Evolutionary conservation across 345 rosid genomes (phyloP), one percentile per base, ranked within the genome.

Genomic region (Lagerstroemia speciosa): DNA sequence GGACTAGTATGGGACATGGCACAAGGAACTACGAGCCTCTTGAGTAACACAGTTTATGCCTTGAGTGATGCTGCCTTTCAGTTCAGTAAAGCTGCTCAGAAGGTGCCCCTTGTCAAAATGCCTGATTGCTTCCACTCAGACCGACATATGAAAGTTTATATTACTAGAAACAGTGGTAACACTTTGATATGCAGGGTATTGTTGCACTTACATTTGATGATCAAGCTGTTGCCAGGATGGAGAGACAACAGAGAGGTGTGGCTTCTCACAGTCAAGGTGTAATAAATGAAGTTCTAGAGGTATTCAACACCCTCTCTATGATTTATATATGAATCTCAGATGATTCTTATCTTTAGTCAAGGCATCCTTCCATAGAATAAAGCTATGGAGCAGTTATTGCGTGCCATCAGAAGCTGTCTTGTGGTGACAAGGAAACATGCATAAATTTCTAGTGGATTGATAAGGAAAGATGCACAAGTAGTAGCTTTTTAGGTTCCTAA

Each of bases 31-130:
- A 81, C 85, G 8, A 90, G 98, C 75, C 97, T 93, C 73, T 79
- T 93, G 65, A 90, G 91, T 73, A 90, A 83, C 82, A 93, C 98
- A 22, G 87, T 93, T 20, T 93, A 85, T 77, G 98, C 98, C 55
- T 73, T 93, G 78, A 90, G 96, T 74, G 98, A 93, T 75, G 97
- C 97, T 65, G 87, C 98, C 75, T 87, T 96, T 73, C 98, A 93
- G 69, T 93, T 93, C 80, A 90, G 93, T 82, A 93, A 87, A 86
- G 96, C 96, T 78, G 98, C 97, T 70, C 98, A 87, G 77, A 90
- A 93, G 97, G 98, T 93, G 84, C 41, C 48, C 45, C 8, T 58
- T 58, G 63, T 58, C 20, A 14, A 11, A 58, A 11, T 27, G 33
- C 29, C 34, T 58, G 60, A 37, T 68, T 46, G 64, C 40, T 78